Conservation (phyloP, 768 basidiomycete species). For the Leccinum arenicola region DNA sequence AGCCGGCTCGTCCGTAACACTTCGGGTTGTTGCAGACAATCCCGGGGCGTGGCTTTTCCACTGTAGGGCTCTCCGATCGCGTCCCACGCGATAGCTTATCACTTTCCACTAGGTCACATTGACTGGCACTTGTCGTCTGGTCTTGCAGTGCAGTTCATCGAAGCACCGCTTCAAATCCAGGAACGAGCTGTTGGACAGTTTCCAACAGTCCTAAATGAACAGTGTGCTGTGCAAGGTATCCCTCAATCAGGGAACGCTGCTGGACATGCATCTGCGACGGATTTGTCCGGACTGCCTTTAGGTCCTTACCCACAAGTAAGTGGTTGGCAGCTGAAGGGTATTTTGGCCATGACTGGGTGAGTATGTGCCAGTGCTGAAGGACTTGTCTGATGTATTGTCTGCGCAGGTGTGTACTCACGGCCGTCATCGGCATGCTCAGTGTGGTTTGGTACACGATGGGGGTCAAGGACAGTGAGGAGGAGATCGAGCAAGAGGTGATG, state of each 20-base stretch:
- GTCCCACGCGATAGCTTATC: not conserved
- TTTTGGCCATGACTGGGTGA: slow-evolving; percentile 73
- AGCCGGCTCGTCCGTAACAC: slow-evolving; percentile 59
- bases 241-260: slow-evolving; percentile 83
- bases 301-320: slow-evolving; percentile 73
- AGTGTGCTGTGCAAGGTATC: slow-evolving; percentile 63
- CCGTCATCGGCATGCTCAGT: slow-evolving; percentile 75
- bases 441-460: slow-evolving; percentile 88
- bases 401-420: slow-evolving; percentile 74
- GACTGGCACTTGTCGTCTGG: slow-evolving; percentile 87
- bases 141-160: slow-evolving; percentile 81
- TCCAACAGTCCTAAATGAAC: slow-evolving; percentile 62
- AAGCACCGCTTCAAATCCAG: slow-evolving; percentile 74
- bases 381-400: slow-evolving; percentile 12
- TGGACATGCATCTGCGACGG: slow-evolving; percentile 65
- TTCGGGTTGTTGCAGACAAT: slow-evolving; percentile 86
- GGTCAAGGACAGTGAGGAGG: slow-evolving; percentile 70
- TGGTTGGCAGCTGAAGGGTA: slow-evolving; percentile 73
- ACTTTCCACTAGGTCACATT: slow-evolving; percentile 56
- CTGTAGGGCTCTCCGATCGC: slow-evolving; percentile 44
- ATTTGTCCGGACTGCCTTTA: slow-evolving; percentile 59
- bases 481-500: slow-evolving; percentile 72
- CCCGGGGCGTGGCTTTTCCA: slow-evolving; percentile 90
- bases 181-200: slow-evolving; percentile 40
- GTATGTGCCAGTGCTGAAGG: slow-evolving; percentile 15